Base-by-base conservation (phyloP, 106 monocot genomes). In the Gastrodia elata region DNA sequence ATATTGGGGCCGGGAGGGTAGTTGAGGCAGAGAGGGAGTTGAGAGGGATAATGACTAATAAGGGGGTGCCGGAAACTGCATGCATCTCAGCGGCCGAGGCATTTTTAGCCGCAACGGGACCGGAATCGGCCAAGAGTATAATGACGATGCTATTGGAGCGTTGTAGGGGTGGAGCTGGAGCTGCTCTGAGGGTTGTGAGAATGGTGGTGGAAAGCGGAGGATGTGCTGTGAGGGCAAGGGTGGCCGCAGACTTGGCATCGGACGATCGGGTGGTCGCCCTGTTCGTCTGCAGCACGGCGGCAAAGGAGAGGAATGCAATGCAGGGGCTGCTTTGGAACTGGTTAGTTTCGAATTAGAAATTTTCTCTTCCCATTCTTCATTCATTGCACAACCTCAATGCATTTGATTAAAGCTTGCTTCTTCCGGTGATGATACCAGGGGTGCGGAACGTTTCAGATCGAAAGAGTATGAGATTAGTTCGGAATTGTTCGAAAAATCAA, bases 241-340 rank as follows among this genome's bases (percentile, higher is more conserved):
- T 81, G 39, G 88, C 82, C n/a, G 86, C 86, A 6, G 90, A 98
- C 71, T 55, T 98, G 48, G 88, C 84, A 4, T 74, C 88, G 0
- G 88, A 93, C 52, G 93, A 98, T 71, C 83, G 86, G 68, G 86
- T 98, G 48, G 78, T 88, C 10, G 74, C 76, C 18, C 70, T 88
- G 14, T 98, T 98, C 65, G 38, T 79, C 25, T 83, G 80, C 6
- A 40, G 39, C 9, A 81, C 41, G 3, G 79, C 73, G 0, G 74
- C 64, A 25, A 88, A 83, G 75, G 90, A 93, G 70, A 68, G 90
- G 20, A 77, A 70, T 28, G 79, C 82, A 0, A 97, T 97, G 93
- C 90, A 97, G 57, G 88, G 88, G 5, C 39, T 98, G 11, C 87
- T 98, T 26, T 98, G 97, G 97, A 98, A 91, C 73, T 90, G 86